A percentile compares a stretch with the other conserved stretches of the same genome.
Conservation (phyloP, 2,329 filamentous ascomycete species). For the Sporothrix schenckii region DNA sequence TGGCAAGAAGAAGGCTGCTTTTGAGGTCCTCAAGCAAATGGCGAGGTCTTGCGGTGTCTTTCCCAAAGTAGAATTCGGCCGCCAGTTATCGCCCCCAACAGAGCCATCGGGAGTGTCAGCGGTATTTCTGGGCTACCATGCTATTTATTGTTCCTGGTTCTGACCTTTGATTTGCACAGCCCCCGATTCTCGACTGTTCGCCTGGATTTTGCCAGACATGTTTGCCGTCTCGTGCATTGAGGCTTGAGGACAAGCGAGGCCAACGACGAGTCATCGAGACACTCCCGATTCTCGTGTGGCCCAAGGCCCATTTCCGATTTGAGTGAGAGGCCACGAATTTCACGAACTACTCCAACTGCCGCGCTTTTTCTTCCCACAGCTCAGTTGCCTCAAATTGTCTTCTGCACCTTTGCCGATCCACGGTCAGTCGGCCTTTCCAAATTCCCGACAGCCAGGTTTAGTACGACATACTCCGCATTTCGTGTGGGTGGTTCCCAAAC, state of each 20-base stretch:
- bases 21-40: not conserved
- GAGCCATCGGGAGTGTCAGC: not conserved
- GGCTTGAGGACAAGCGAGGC: not conserved
- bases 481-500: not conserved
- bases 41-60: not conserved
- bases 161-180: not conserved
- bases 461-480: constrained; percentile 1
- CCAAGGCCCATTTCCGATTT: too few species aligned
- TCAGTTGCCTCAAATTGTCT: not conserved
- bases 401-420: not conserved
- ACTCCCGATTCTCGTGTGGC: too few species aligned
- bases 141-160: not conserved
- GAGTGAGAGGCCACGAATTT: too few species aligned
- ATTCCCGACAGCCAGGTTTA: constrained; percentile 11
- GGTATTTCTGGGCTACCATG: not conserved
- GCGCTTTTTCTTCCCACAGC: not conserved
- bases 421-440: not conserved
- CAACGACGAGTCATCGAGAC: not conserved
- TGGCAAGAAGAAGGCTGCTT: not conserved
- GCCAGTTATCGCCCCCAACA: not conserved
- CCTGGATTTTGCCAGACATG: not conserved
- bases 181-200: too few species aligned
- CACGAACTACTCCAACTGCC: too few species aligned
- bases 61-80: constrained; percentile 6
- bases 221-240: not conserved